A percentile compares a stretch with the other conserved stretches of the same genome.
Evolutionary conservation across 2,329 filamentous ascomycete species (phyloP).

Genomic region (Chaetomium sp.): DNA sequence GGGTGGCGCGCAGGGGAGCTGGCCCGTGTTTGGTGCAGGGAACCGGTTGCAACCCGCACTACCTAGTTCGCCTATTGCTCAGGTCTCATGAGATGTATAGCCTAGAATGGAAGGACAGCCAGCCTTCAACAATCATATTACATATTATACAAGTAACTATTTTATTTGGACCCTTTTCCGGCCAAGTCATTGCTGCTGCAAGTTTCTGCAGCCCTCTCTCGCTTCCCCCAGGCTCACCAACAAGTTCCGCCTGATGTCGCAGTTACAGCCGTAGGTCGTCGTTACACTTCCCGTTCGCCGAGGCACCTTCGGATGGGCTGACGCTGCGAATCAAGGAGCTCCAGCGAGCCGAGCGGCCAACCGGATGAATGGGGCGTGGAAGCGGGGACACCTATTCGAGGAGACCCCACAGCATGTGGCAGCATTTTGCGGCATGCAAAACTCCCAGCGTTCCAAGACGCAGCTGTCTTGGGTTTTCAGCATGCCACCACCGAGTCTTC

Average conservation of each 20-base stretch:
- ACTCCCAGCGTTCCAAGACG: too few relatives aligned
- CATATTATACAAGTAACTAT: too few relatives aligned
- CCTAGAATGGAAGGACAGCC: background rate
- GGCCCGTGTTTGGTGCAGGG: constrained; percentile 26
- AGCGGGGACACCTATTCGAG: constrained; percentile 13
- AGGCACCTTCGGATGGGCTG: constrained; percentile 29
- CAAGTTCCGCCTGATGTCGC: constrained; percentile 15
- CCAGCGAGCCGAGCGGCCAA: constrained; percentile 31
- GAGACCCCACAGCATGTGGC: constrained; percentile 25
- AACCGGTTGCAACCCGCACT: constrained; percentile 29
- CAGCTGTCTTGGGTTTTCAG: background rate
- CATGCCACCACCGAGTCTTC: background rate
- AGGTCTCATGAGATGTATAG: background rate
- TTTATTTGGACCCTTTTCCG: background rate
- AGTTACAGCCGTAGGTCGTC: constrained; percentile 6
- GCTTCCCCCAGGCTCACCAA: background rate
- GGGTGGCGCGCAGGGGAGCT: constrained; percentile 7
- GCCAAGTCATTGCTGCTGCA: background rate
- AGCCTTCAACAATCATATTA: background rate
- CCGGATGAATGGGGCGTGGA: constrained; percentile 34
- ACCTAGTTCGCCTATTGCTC: background rate
- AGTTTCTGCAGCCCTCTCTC: background rate
- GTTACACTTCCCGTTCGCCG: constrained; percentile 27
- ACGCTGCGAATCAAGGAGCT: constrained; percentile 26
- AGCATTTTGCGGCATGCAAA: background rate